phyloP scores from a whole-genome alignment of 768 basidiomycete species.

The Nidularia pulvinata region DNA sequence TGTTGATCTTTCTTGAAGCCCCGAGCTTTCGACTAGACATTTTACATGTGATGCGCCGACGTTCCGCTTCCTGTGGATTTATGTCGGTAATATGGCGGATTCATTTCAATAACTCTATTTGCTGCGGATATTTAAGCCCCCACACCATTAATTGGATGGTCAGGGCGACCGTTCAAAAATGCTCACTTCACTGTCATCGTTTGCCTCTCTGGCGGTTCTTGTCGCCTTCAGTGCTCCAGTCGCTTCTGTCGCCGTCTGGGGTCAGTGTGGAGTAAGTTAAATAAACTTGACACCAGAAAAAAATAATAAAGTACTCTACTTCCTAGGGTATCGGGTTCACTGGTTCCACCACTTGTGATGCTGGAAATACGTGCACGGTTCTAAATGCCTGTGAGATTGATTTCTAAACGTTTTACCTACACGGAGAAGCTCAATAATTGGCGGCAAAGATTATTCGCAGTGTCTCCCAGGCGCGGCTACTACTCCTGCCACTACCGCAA shows the following conservation, averaged over 20 bases:
- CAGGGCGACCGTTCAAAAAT: constrained; percentile 11
- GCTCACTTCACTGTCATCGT: constrained; percentile 21
- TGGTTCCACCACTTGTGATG: constrained; percentile 44
- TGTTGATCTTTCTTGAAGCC: no score
- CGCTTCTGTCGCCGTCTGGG: constrained; percentile 36
- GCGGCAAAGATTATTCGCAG: constrained; percentile 41
- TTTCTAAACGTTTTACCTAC: neutral
- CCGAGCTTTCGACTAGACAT: no score
- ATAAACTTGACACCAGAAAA: neutral
- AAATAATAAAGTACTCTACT: constrained; percentile 5
- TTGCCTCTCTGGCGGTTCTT: constrained; percentile 29
- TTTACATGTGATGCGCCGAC: no score
- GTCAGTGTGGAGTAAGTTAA: constrained; percentile 48
- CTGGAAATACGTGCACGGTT: constrained; percentile 36
- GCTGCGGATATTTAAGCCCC: no score
- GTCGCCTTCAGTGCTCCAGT: constrained; percentile 22
- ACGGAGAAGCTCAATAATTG: no score
- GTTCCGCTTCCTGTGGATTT: no score
- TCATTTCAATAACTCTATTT: no score
- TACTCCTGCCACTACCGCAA: constrained; percentile 13
- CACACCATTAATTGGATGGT: no score
- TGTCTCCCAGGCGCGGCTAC: constrained; percentile 35
- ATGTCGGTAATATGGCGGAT: no score
- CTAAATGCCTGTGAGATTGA: neutral
- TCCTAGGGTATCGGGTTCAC: constrained; percentile 35